Evolutionary conservation across 805 yeast species (phyloP).

Genomic region (Cyberlindnera mycetangii): DNA sequence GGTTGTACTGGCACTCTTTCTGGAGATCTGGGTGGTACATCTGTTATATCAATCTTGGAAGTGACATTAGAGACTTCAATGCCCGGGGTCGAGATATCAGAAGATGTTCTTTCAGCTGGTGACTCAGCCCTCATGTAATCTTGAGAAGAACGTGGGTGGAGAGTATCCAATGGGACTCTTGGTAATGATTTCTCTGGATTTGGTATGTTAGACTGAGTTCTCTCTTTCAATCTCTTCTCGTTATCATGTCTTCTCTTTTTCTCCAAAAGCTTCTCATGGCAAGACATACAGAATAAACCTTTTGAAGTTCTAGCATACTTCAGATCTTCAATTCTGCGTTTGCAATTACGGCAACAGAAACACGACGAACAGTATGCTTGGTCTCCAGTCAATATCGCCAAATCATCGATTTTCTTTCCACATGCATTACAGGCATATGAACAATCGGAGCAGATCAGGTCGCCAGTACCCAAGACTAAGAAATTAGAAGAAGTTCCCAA

Average conservation of each 20-base stretch:
- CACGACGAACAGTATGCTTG: slow-evolving; percentile 92
- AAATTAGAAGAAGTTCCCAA: slow-evolving; percentile 88
- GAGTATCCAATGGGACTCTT: slow-evolving; percentile 19
- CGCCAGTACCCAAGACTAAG: slow-evolving; percentile 89
- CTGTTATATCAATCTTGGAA: slow-evolving; percentile 8
- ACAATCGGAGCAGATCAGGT: slow-evolving; percentile 84
- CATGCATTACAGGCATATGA: slow-evolving; percentile 89
- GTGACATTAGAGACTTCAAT: slow-evolving; percentile 7
- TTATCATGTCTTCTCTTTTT: slow-evolving; percentile 64
- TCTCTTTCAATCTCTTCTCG: slow-evolving; percentile 24
- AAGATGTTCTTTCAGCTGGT: slow-evolving; percentile 19
- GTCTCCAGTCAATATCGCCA: slow-evolving; percentile 93
- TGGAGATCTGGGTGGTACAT: slow-evolving; percentile 26
- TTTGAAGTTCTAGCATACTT: slow-evolving; percentile 90
- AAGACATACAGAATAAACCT: slow-evolving; percentile 88
- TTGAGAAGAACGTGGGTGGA: slow-evolving; percentile 12
- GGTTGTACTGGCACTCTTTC: slow-evolving; percentile 11
- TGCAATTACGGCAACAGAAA: slow-evolving; percentile 87
- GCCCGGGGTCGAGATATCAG: slow-evolving; percentile 20
- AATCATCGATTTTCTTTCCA: slow-evolving; percentile 81
- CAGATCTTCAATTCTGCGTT: slow-evolving; percentile 79
- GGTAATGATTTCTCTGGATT: slow-evolving; percentile 24
- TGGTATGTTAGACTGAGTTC: slow-evolving; percentile 10
- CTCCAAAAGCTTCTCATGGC: slow-evolving; percentile 81
- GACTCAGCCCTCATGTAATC: slow-evolving; percentile 12